These are phyloP conservation scores for Solanum clarkiae DNA, from an alignment of 257 asterid genomes.

Conservation along the genomic window DNA sequence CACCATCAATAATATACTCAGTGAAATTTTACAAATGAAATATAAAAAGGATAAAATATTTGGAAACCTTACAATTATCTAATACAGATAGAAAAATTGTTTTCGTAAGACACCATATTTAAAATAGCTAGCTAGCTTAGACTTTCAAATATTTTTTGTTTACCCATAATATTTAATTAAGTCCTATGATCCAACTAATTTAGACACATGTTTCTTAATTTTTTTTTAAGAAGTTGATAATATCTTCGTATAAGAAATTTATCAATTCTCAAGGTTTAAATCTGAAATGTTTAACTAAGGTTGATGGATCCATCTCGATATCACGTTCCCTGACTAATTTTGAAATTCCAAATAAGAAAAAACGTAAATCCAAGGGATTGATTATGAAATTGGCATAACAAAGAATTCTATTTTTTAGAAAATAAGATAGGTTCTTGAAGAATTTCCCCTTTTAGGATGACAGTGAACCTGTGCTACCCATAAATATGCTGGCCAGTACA, in stretches of 20 bases:
- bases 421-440: background rate
- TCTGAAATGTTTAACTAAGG: background rate
- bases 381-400: background rate
- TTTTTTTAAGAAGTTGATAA: background rate
- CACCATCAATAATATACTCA: too few species aligned
- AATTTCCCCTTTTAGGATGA: background rate
- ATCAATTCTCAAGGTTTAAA: background rate
- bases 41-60: too few species aligned
- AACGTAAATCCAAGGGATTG: background rate
- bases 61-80: rapidly evolving
- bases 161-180: background rate
- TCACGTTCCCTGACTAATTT: background rate
- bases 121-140: background rate
- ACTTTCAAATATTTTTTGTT: background rate
- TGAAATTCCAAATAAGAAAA: background rate
- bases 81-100: background rate
- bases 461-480: background rate
- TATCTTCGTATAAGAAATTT: background rate
- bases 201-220: background rate
- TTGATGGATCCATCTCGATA: background rate
- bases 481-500: background rate
- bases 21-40: too few species aligned
- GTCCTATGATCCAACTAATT: background rate
- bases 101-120: background rate
- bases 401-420: background rate